Evolutionary conservation across 495 filamentous ascomycete species (phyloP).

Genomic region (Podospora comata): DNA sequence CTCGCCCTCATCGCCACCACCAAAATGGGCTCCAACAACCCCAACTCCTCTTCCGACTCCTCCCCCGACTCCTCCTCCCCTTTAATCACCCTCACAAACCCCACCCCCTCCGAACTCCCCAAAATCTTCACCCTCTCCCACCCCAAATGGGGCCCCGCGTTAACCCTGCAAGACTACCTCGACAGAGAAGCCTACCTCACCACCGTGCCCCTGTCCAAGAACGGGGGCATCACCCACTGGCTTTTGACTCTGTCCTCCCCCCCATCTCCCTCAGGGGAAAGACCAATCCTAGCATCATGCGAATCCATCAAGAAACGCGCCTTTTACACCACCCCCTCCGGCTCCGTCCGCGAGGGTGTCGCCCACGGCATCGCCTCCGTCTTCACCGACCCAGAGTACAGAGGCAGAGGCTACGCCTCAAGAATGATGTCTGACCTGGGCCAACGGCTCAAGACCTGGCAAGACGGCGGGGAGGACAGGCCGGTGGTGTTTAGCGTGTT

Average conservation of each 20-base stretch:
- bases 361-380: constrained; percentile 84
- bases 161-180: constrained; percentile 68
- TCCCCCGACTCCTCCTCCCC: constrained; percentile 56
- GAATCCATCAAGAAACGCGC: constrained; percentile 80
- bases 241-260: constrained; percentile 63
- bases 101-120: constrained; percentile 62
- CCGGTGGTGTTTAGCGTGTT: constrained; percentile 62
- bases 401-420: constrained; percentile 75
- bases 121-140: constrained; percentile 66
- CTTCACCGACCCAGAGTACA: constrained; percentile 67
- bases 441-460: constrained; percentile 33
- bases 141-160: constrained; percentile 64
- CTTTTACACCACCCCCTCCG: constrained; percentile 33
- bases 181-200: constrained; percentile 69
- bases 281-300: constrained; percentile 73
- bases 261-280: constrained; percentile 41
- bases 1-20: neutral
- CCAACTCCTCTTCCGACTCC: constrained; percentile 28
- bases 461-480: constrained; percentile 32
- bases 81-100: constrained; percentile 62
- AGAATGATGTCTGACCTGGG: constrained; percentile 56
- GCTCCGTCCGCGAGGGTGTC: constrained; percentile 57
- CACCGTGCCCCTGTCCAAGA: constrained; percentile 61
- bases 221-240: constrained; percentile 82
- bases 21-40: constrained; percentile 20